These are phyloP conservation scores for Ciborinia camelliae DNA, from an alignment of 2,329 filamentous ascomycete species.

Conservation along the genomic window DNA sequence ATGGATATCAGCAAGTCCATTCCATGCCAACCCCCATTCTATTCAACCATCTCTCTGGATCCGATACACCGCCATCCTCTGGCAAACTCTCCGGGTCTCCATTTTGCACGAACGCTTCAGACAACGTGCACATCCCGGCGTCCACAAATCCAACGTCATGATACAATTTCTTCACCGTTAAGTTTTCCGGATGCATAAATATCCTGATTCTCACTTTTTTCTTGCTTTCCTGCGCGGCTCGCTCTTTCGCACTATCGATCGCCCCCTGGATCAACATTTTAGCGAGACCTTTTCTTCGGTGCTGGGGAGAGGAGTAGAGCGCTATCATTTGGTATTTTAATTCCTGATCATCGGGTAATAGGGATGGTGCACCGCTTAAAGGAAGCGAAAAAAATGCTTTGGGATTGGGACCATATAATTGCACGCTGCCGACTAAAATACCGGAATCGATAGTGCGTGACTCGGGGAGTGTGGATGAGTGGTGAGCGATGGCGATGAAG, in stretches of 20 bases:
- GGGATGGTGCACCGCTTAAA: not conserved
- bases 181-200: not conserved
- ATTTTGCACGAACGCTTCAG: not conserved
- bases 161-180: not conserved
- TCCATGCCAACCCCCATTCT: not conserved
- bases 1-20: not conserved
- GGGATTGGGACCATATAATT: not conserved
- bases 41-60: not conserved
- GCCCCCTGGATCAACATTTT: not conserved
- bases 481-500: slow-evolving; percentile 36
- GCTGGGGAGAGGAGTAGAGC: not conserved
- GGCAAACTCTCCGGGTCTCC: not conserved
- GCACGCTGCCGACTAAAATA: not conserved
- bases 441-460: not conserved
- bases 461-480: slow-evolving; percentile 14
- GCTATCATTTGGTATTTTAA: not conserved
- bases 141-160: not conserved
- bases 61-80: not conserved
- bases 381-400: not conserved
- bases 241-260: not conserved
- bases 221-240: not conserved
- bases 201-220: not conserved
- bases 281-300: not conserved
- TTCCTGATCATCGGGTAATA: not conserved
- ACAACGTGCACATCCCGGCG: not conserved